Conservation (phyloP, 129 eudicot species). For the Flaveria sonorensis region DNA sequence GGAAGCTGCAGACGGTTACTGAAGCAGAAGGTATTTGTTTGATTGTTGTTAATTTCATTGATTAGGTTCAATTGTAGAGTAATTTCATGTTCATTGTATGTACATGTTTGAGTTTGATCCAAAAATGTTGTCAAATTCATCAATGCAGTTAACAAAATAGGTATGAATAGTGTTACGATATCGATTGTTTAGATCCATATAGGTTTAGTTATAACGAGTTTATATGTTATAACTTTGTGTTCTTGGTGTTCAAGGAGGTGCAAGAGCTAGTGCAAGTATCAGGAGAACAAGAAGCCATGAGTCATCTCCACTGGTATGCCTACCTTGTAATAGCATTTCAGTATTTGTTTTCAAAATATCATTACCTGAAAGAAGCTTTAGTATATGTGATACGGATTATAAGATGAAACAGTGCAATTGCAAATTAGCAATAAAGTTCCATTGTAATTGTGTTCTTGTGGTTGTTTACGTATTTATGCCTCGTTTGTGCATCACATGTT, state of each 20-base stretch:
- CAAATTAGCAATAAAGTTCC: neutral
- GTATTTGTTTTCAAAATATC: neutral
- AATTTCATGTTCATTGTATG: neutral
- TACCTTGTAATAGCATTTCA: conserved; percentile 9
- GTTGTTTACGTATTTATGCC: neutral
- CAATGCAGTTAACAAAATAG: neutral
- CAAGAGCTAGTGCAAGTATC: conserved; percentile 33
- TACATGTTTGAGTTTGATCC: neutral
- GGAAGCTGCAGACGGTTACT: conserved; percentile 78
- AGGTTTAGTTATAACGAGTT: neutral
- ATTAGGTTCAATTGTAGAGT: too few species aligned
- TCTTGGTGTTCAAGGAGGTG: conserved; percentile 29
- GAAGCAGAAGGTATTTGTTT: conserved; percentile 46
- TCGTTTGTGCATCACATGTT: neutral
- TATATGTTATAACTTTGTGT: conserved; percentile 19
- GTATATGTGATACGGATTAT: neutral
- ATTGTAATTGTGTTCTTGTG: neutral
- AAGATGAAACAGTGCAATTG: neutral
- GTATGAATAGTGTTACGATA: conserved; percentile 8
- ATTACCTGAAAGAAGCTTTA: too few species aligned
- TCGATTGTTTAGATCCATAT: neutral
- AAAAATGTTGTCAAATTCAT: neutral
- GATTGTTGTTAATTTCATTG: neutral
- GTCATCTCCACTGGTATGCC: conserved; percentile 37
- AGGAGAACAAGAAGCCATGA: conserved; percentile 28